Evolutionary conservation across 768 basidiomycete species (phyloP).

Genomic region (Gloeophyllum trabeum): DNA sequence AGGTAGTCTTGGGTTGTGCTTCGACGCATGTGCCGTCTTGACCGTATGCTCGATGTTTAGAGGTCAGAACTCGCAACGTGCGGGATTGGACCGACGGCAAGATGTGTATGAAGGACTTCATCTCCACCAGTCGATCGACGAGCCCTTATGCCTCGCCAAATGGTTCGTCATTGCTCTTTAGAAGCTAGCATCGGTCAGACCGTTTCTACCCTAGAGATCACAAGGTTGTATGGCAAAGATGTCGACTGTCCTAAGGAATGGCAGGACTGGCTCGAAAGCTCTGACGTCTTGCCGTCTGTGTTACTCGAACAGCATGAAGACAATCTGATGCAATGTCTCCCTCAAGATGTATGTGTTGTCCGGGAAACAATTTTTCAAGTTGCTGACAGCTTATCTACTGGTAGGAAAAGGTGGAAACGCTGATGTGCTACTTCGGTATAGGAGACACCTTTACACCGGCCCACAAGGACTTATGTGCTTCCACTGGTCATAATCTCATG

Average conservation of each 20-base stretch:
- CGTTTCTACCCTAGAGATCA: conserved; percentile 28
- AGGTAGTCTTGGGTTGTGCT: too few relatives aligned
- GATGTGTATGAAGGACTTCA: conserved; percentile 41
- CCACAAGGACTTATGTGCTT: conserved; percentile 79
- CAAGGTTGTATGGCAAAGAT: conserved; percentile 73
- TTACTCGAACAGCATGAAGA: conserved; percentile 41
- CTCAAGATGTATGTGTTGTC: conserved; percentile 30
- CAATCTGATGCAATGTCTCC: conserved; percentile 49
- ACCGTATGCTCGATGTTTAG: not conserved
- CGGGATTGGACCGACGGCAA: conserved; percentile 40
- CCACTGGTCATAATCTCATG: conserved; percentile 83
- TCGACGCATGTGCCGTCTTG: too few relatives aligned
- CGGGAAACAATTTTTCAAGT: not conserved
- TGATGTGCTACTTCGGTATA: conserved; percentile 80
- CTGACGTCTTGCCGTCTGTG: conserved; percentile 35
- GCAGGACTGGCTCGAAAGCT: conserved; percentile 45
- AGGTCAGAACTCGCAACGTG: conserved; percentile 51
- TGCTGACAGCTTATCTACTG: not conserved
- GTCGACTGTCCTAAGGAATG: conserved; percentile 55
- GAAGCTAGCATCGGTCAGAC: conserved; percentile 1
- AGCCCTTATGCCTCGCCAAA: too few relatives aligned
- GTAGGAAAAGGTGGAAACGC: conserved; percentile 56
- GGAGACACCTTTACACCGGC: conserved; percentile 79
- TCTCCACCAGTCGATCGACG: too few relatives aligned
- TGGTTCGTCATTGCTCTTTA: too few relatives aligned